Base-by-base conservation (phyloP, 2,329 filamentous ascomycete species). In the Gyromitra esculenta region DNA sequence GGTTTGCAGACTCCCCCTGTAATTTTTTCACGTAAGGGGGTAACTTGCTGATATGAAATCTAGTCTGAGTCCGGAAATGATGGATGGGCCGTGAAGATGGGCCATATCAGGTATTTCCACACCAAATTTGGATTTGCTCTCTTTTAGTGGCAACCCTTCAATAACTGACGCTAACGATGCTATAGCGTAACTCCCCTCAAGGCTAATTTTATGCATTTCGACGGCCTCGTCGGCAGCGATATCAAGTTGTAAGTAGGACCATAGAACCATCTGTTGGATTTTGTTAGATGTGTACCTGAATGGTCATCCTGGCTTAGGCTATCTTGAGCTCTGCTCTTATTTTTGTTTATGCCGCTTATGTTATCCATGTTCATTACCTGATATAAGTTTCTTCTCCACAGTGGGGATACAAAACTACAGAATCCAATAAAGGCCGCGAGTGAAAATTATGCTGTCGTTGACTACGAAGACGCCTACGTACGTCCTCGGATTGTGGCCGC, bases 31-130 rank as follows among this genome's bases (percentile, higher is more conserved):
- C 21, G 65, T 79, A 90, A 91, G 13, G 50, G 86, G 56, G 45
- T 67, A 21, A 31, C 25, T 45, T 57, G 18, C 15, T 76, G 25
- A 54, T 62, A 18, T 39, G 67, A 15, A n/a, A 25, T 64, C 56
- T 48, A 77, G 76, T 75, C 72, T 48, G 73, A 87, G 41, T 92
- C 92, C 2, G 94, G 94, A 2, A 96, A 93, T 82, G 96, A 99
- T 84, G 96, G 95, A 5, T 97, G 95, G 93, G 91, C 91, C 45
- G 92, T 99, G 31, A 91, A 92, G 82, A 90, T 97, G 82, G 93
- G 93, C 37, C 89, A 91, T 83, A 96, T 95, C 11, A 96, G 92
- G 92, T 93, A 85, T 81, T 86, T 39, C 18, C 52, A 48, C 80
- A n/a, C 18, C 50, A 54, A 45, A 54, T 4, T 25, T 31, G 25